Evolutionary conservation across 352 stramenopile genomes (phyloP).

Genomic region (Albugo laibachii): DNA sequence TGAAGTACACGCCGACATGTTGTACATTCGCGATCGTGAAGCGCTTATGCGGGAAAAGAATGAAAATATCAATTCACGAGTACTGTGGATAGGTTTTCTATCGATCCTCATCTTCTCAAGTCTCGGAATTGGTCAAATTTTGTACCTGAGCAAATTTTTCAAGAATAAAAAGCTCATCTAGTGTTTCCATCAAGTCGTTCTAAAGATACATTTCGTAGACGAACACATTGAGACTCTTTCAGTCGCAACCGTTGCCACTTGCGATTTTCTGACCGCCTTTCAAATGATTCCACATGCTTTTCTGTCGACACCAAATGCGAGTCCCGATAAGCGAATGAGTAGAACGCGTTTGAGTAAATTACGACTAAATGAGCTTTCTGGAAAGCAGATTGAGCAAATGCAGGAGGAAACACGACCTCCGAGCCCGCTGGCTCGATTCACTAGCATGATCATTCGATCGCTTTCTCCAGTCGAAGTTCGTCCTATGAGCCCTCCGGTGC

Average conservation of each 20-base stretch:
- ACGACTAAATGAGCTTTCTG: background rate
- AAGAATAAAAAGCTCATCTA: slow-evolving; percentile 87
- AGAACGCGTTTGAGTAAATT: background rate
- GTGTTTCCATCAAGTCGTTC: background rate
- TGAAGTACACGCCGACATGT: slow-evolving; percentile 78
- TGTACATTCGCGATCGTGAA: slow-evolving; percentile 78
- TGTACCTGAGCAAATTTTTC: slow-evolving; percentile 85
- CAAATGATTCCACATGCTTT: background rate
- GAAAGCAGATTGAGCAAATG: background rate
- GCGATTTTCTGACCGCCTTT: background rate
- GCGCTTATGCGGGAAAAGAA: slow-evolving; percentile 77
- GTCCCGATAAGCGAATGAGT: no score
- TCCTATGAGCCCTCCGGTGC: no score
- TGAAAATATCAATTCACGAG: slow-evolving; percentile 74
- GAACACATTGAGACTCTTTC: background rate
- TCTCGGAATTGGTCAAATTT: slow-evolving; percentile 74
- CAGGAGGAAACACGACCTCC: background rate
- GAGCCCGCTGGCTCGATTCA: no score
- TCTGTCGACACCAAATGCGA: background rate
- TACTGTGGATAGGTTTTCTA: slow-evolving; percentile 81
- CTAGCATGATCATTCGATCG: no score
- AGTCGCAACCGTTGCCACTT: background rate
- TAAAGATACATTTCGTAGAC: slow-evolving; percentile 1
- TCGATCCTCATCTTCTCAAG: slow-evolving; percentile 68
- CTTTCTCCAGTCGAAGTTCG: no score